Evolutionary conservation across 1,284 basidiomycete genomes (phyloP).

Genomic region (Naganishia liquefaciens): DNA sequence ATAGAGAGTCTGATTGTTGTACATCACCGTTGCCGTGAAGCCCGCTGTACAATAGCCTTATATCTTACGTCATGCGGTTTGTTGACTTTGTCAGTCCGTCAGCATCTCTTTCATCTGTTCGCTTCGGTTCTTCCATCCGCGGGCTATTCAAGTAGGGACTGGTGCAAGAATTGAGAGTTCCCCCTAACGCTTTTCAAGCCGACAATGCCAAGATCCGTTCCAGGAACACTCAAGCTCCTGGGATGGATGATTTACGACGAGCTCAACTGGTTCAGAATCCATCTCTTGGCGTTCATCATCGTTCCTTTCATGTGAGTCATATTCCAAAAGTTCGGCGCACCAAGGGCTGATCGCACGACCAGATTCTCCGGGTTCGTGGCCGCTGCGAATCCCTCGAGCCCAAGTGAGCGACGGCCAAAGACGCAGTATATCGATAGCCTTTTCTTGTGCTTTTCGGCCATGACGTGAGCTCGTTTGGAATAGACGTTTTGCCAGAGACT

Average conservation of each 20-base stretch:
- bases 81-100: background rate
- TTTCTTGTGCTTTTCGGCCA: constrained; percentile 44
- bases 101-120: background rate
- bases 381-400: constrained; percentile 39
- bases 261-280: constrained; percentile 47
- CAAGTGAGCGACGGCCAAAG: constrained; percentile 38
- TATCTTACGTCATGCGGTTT: constrained; percentile 1
- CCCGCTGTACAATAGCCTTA: too few species aligned
- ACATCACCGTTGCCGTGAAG: too few species aligned
- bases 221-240: constrained; percentile 6
- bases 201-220: background rate
- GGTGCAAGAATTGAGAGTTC: too few species aligned
- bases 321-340: background rate
- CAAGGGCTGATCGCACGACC: background rate
- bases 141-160: too few species aligned
- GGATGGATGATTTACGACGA: constrained; percentile 32
- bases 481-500: background rate
- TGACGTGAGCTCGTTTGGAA: constrained; percentile 40
- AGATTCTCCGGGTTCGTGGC: constrained; percentile 40
- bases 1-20: too few species aligned
- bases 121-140: too few species aligned
- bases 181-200: background rate
- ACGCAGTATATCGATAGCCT: constrained; percentile 41
- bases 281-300: constrained; percentile 44
- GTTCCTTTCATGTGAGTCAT: constrained; percentile 38